phyloP scores from a whole-genome alignment of 305 asterid genomes.

The Fraxinus dipetala region DNA sequence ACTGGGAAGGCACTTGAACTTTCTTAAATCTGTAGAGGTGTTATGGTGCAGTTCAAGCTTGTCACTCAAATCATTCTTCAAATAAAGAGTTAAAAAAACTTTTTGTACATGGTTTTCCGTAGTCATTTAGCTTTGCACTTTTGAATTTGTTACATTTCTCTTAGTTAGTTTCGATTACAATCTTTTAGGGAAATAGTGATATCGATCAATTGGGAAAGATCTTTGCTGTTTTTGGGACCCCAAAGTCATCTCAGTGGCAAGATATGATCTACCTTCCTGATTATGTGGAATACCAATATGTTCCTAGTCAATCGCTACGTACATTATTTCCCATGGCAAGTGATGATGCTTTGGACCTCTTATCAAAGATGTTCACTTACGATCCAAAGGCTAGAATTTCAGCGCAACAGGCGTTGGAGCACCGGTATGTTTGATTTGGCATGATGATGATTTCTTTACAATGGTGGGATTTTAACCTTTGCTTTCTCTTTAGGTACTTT shows the following conservation, averaged over 20 bases:
- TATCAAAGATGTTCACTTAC: constrained; percentile 80
- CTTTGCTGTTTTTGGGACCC: constrained; percentile 92
- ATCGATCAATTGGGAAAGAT: constrained; percentile 95
- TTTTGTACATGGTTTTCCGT: neutral
- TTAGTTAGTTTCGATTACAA: neutral
- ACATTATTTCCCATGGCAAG: constrained; percentile 91
- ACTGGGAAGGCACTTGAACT: neutral
- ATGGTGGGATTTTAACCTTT: constrained; percentile 18
- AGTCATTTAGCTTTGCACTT: neutral
- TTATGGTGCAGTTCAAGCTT: neutral
- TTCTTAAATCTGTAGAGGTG: neutral
- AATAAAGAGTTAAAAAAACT: neutral
- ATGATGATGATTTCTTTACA: constrained; percentile 8
- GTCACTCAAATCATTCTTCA: neutral
- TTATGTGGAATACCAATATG: constrained; percentile 89
- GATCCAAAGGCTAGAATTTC: constrained; percentile 92
- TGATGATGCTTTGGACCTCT: constrained; percentile 82
- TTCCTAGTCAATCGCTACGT: constrained; percentile 80
- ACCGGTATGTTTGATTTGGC: constrained; percentile 50
- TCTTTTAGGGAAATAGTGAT: constrained; percentile 75
- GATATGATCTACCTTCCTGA: constrained; percentile 93
- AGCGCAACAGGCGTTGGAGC: constrained; percentile 93
- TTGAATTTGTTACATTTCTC: neutral
- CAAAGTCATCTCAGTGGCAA: constrained; percentile 83
- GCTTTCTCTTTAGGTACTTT: constrained; percentile 56